A percentile compares a stretch with the other conserved stretches of the same genome.
Conservation (phyloP, 768 basidiomycete genomes). For the Agaricus blazei region DNA sequence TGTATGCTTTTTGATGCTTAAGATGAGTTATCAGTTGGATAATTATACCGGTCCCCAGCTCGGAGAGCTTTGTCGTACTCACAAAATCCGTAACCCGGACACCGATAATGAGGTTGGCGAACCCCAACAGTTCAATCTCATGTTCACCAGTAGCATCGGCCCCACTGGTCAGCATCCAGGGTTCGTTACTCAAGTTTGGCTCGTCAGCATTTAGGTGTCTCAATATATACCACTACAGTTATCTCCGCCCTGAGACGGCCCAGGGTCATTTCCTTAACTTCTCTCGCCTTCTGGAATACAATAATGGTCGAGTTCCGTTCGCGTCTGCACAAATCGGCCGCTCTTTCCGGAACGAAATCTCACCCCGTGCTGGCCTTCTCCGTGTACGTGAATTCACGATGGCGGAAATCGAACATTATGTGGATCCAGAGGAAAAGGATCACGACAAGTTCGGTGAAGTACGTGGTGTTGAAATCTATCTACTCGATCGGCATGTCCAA, state of each 20-base stretch:
- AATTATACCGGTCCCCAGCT: constrained; percentile 89
- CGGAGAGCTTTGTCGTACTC: constrained; percentile 76
- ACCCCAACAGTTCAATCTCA: constrained; percentile 95
- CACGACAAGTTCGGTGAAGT: constrained; percentile 84
- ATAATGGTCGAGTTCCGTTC: constrained; percentile 94
- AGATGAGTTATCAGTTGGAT: constrained; percentile 57
- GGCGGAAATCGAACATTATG: constrained; percentile 99
- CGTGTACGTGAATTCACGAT: constrained; percentile 99
- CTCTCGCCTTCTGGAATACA: constrained; percentile 93
- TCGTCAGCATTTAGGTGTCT: constrained; percentile 2
- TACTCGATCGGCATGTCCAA: constrained; percentile 86
- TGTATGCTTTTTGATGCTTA: constrained; percentile 1
- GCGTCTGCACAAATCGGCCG: constrained; percentile 97
- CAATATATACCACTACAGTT: constrained; percentile 40
- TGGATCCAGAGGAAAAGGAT: constrained; percentile 89
- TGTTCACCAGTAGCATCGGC: constrained; percentile 97
- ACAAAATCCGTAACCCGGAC: constrained; percentile 84
- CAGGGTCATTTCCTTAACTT: constrained; percentile 99
- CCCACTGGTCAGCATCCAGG: constrained; percentile 97
- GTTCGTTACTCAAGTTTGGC: constrained; percentile 33
- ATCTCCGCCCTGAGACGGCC: constrained; percentile 95
- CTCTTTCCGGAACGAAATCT: constrained; percentile 97
- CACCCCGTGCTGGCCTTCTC: constrained; percentile 90
- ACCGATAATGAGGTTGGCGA: constrained; percentile 91
- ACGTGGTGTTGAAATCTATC: constrained; percentile 63